Conservation (phyloP, 805 yeast genomes). For the Pichia rugopelliculosa region DNA sequence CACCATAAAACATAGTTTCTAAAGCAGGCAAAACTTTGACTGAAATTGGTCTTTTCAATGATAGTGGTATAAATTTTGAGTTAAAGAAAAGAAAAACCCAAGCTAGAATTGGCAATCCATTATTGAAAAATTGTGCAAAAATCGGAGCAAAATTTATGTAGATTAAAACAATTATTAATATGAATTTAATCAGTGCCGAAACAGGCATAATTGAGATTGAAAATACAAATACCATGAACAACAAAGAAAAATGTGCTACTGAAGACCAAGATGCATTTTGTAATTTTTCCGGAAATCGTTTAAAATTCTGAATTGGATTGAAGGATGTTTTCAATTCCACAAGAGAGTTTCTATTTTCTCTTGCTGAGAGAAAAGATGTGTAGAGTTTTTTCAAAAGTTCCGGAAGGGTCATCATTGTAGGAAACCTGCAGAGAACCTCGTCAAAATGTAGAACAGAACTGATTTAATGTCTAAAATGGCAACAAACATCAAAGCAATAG, state of each 20-base stretch:
- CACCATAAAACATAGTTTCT: slow-evolving; percentile 91
- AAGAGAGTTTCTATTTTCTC: not conserved
- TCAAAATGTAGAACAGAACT: not conserved
- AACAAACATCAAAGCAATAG: too few species aligned
- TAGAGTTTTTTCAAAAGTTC: not conserved
- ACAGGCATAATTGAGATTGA: slow-evolving; percentile 21
- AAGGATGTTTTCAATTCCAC: slow-evolving; percentile 4
- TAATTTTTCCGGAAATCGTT: not conserved
- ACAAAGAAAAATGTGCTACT: slow-evolving; percentile 15
- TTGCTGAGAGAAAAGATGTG: not conserved
- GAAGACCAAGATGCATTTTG: not conserved
- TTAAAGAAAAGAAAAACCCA: slow-evolving; percentile 85
- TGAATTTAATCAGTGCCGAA: slow-evolving; percentile 13
- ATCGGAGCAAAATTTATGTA: slow-evolving; percentile 53
- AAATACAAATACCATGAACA: slow-evolving; percentile 17
- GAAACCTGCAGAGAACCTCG: not conserved
- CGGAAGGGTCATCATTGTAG: not conserved
- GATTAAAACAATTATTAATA: slow-evolving; percentile 9
- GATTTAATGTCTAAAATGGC: too few species aligned
- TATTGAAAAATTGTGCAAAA: slow-evolving; percentile 77
- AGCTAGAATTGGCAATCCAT: slow-evolving; percentile 75
- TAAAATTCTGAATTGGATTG: slow-evolving; percentile 3
- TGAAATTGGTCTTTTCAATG: slow-evolving; percentile 75
- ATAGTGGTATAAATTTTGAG: slow-evolving; percentile 64
- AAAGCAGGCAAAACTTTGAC: slow-evolving; percentile 89